phyloP scores from a whole-genome alignment of 164 flowering plant genomes.

The Malania oleifera region DNA sequence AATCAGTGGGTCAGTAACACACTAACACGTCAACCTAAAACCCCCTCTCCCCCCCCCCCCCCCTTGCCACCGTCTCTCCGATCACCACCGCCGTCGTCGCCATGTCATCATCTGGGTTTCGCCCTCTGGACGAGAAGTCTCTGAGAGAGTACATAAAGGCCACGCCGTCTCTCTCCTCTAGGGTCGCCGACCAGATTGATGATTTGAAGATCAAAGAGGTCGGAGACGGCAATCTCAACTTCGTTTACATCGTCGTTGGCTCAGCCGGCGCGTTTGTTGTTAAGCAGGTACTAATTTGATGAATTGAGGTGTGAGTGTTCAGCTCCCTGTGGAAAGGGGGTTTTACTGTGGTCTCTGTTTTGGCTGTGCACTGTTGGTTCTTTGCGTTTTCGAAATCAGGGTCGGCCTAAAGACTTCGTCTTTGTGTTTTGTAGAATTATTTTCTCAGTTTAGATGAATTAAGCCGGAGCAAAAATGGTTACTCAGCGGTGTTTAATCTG shows the following conservation, averaged over 20 bases:
- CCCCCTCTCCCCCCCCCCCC: conserved; percentile 9
- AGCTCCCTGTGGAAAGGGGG: too few species aligned
- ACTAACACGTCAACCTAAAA: too few species aligned
- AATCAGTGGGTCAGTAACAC: too few species aligned
- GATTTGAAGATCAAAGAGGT: conserved; percentile 70
- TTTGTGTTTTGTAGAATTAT: too few species aligned
- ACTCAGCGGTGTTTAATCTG: too few species aligned
- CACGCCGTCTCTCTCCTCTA: conserved; percentile 53
- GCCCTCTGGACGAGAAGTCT: conserved; percentile 64
- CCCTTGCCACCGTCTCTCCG: neutral
- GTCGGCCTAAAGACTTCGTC: too few species aligned
- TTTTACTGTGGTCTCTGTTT: too few species aligned
- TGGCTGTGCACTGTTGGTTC: too few species aligned
- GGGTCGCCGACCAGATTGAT: conserved; percentile 51
- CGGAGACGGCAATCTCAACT: conserved; percentile 86
- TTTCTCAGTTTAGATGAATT: too few species aligned
- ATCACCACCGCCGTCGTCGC: neutral
- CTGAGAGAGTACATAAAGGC: conserved; percentile 66
- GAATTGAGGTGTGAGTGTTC: too few species aligned
- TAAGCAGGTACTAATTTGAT: conserved; percentile 44
- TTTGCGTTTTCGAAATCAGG: too few species aligned
- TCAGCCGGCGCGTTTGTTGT: conserved; percentile 47
- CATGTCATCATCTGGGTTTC: conserved; percentile 52
- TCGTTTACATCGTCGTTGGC: conserved; percentile 49
- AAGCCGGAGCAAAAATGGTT: too few species aligned